A percentile compares a stretch with the other conserved stretches of the same genome.
phyloP scores from a whole-genome alignment of 2,329 filamentous ascomycete species.

The Stagonosporopsis vannaccii region DNA sequence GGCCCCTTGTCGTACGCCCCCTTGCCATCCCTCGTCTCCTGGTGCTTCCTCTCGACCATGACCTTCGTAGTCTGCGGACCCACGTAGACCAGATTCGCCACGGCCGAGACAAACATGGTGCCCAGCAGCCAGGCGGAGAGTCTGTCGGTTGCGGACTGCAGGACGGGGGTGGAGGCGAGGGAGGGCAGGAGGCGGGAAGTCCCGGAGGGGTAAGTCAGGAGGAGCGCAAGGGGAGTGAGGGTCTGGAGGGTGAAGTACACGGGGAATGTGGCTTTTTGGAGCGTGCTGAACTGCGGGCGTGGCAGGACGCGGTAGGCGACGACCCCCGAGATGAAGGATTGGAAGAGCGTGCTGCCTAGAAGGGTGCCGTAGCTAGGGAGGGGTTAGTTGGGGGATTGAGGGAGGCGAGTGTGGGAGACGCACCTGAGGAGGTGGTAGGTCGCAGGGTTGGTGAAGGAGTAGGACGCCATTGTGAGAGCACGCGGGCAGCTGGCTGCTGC shows the following conservation, averaged over 20 bases:
- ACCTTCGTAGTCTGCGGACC: slow-evolving; percentile 77
- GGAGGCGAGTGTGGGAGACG: background rate
- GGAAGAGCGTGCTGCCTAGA: slow-evolving; percentile 85
- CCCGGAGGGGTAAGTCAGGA: slow-evolving; percentile 74
- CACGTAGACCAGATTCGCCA: slow-evolving; percentile 74
- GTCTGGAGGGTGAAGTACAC: slow-evolving; percentile 89
- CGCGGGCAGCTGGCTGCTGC: too few relatives aligned
- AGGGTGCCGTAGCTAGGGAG: slow-evolving; percentile 81
- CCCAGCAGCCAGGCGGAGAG: slow-evolving; percentile 64
- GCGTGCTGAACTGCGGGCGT: slow-evolving; percentile 78
- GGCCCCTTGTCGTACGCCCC: slow-evolving; percentile 80
- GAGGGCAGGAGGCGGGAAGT: slow-evolving; percentile 11
- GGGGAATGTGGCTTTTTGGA: slow-evolving; percentile 81
- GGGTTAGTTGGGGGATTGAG: background rate
- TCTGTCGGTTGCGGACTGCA: slow-evolving; percentile 24
- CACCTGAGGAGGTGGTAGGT: slow-evolving; percentile 82
- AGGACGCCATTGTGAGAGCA: slow-evolving; percentile 54
- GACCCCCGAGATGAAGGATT: slow-evolving; percentile 79
- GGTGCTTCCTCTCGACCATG: slow-evolving; percentile 78
- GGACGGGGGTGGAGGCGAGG: slow-evolving; percentile 13
- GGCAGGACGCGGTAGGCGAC: slow-evolving; percentile 79
- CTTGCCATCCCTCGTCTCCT: slow-evolving; percentile 91
- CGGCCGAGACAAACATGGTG: slow-evolving; percentile 72
- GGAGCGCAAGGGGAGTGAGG: slow-evolving; percentile 73
- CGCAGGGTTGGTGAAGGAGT: slow-evolving; percentile 65